Conservation (phyloP, 2,329 filamentous ascomycete genomes). For the Sporothrix brasiliensis region DNA sequence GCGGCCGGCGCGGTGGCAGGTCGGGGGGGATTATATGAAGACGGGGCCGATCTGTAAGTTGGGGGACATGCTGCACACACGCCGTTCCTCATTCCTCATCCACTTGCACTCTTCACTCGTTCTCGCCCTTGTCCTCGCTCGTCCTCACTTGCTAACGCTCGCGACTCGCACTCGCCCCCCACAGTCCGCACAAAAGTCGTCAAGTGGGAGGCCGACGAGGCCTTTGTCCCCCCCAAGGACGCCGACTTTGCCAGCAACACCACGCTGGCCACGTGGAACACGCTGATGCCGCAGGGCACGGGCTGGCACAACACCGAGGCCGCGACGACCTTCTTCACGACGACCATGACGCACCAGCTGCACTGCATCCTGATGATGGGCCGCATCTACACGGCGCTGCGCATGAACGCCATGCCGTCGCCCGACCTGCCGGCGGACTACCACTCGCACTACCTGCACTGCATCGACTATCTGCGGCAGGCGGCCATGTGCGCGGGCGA, state of each 20-base stretch:
- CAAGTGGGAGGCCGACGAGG: slow-evolving; percentile 46
- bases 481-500: slow-evolving; percentile 47
- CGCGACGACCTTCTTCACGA: slow-evolving; percentile 47
- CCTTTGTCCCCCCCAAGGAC: slow-evolving; percentile 47
- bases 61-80: no score
- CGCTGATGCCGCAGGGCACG: slow-evolving; percentile 47
- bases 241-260: slow-evolving; percentile 47
- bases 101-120: no score
- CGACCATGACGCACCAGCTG: slow-evolving; percentile 48
- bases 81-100: no score
- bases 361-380: slow-evolving; percentile 48
- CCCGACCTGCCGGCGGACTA: slow-evolving; percentile 39
- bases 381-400: slow-evolving; percentile 41
- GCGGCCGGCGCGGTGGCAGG: slow-evolving; percentile 39
- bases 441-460: slow-evolving; percentile 47
- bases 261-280: slow-evolving; percentile 46
- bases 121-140: no score
- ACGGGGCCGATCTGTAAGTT: slow-evolving; percentile 43
- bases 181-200: slow-evolving; percentile 40
- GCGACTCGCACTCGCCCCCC: not conserved
- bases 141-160: slow-evolving; percentile 29
- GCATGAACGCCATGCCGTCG: slow-evolving; percentile 30
- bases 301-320: slow-evolving; percentile 43
- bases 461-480: slow-evolving; percentile 49
- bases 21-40: slow-evolving; percentile 47